phyloP scores from a whole-genome alignment of 169 alveolate genomes.

The Blepharisma undulans region DNA sequence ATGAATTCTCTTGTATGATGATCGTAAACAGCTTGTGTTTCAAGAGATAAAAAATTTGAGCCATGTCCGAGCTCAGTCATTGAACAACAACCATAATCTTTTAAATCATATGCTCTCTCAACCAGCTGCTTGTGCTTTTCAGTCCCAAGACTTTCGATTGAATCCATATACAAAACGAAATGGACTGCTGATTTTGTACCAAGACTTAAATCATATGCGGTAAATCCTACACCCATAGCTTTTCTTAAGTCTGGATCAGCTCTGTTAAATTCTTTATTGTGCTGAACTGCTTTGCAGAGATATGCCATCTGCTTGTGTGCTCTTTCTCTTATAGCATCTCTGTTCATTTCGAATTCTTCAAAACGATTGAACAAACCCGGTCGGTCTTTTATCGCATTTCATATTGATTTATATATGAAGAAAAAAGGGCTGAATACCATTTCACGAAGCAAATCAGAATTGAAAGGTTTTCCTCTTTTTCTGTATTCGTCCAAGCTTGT shows the following conservation, averaged over 20 bases:
- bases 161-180: not conserved
- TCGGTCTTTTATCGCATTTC: not conserved
- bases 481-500: slow-evolving; percentile 26
- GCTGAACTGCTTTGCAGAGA: not conserved
- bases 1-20: slow-evolving; percentile 55
- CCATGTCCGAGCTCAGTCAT: slow-evolving; percentile 84
- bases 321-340: not conserved
- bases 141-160: slow-evolving; percentile 20
- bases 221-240: not conserved
- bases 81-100: slow-evolving; percentile 24
- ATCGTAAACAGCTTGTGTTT: slow-evolving; percentile 72
- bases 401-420: not conserved
- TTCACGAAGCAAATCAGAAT: not conserved
- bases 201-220: not conserved
- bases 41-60: slow-evolving; percentile 67
- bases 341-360: not conserved
- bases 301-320: not conserved
- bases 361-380: not conserved
- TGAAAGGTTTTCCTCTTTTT: not conserved
- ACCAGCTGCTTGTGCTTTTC: slow-evolving; percentile 11
- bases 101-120: slow-evolving; percentile 2
- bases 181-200: slow-evolving; percentile 4
- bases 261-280: not conserved
- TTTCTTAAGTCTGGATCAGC: not conserved
- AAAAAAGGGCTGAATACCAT: too few species aligned